A percentile compares a stretch with the other conserved stretches of the same genome.
These are phyloP conservation scores for Colletotrichum cordylinicola DNA, from an alignment of 2,329 filamentous ascomycete species.

Conservation along the genomic window DNA sequence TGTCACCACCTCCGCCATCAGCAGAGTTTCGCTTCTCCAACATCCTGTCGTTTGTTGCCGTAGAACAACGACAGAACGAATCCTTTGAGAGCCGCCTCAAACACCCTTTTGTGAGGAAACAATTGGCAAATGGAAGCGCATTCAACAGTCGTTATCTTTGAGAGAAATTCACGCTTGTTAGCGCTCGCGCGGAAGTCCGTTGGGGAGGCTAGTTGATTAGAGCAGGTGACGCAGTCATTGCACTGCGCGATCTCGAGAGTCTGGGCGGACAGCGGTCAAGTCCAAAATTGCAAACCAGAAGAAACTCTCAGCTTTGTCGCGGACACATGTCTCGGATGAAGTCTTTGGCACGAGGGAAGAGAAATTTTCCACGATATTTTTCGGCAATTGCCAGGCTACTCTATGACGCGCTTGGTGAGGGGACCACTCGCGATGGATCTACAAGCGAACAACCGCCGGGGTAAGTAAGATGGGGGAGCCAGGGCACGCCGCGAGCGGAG, in stretches of 20 bases:
- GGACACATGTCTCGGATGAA: neutral
- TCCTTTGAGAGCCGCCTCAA: neutral
- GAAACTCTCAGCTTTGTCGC: neutral
- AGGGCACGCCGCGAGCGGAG: neutral
- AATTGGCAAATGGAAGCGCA: neutral
- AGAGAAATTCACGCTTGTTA: neutral
- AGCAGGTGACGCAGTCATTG: slow-evolving; percentile 1
- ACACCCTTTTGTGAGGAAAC: neutral
- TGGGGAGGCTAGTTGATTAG: neutral
- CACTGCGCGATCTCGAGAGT: neutral
- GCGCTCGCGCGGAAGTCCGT: slow-evolving; percentile 7
- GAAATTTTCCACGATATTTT: neutral
- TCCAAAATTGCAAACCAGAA: neutral
- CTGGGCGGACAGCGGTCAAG: neutral
- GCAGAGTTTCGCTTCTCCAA: neutral
- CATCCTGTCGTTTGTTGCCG: neutral
- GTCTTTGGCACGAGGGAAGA: neutral
- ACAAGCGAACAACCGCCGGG: neutral
- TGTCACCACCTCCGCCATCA: neutral
- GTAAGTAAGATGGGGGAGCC: neutral
- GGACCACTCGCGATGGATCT: neutral
- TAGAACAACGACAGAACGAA: neutral
- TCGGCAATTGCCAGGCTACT: neutral
- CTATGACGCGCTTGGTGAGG: neutral
- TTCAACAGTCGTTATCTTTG: neutral